Evolutionary conservation across 352 stramenopile species (phyloP).

Genomic region (Globisporangium emineosum): DNA sequence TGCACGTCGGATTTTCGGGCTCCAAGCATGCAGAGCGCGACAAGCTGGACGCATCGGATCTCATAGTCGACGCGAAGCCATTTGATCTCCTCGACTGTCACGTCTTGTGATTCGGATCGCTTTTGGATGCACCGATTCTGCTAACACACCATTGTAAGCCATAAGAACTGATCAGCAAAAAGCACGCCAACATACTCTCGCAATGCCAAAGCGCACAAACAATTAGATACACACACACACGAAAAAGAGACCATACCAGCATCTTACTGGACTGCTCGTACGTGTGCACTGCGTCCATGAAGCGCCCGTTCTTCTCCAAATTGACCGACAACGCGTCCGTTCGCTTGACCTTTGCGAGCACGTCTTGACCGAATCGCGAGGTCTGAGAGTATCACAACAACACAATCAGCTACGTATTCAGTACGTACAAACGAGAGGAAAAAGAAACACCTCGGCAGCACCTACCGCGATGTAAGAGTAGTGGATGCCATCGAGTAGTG

Average conservation of each 20-base stretch:
- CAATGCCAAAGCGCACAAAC: background rate
- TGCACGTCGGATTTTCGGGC: constrained; percentile 40
- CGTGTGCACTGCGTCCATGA: constrained; percentile 69
- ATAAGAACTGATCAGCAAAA: background rate
- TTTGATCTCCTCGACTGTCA: constrained; percentile 53
- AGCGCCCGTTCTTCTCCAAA: constrained; percentile 56
- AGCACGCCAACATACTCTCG: background rate
- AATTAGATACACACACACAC: no score
- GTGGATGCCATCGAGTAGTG: constrained; percentile 51
- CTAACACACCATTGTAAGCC: background rate
- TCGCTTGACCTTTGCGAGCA: constrained; percentile 59
- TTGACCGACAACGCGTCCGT: constrained; percentile 53
- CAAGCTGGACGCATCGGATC: constrained; percentile 69
- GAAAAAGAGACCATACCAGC: constrained; percentile 34
- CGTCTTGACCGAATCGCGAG: constrained; percentile 54
- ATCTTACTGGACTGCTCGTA: constrained; percentile 72
- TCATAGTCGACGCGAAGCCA: constrained; percentile 72
- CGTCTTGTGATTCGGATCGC: constrained; percentile 40
- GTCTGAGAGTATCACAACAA: constrained; percentile 22
- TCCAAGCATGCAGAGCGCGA: constrained; percentile 65
- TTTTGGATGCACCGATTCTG: constrained; percentile 71
- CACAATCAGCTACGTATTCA: no score
- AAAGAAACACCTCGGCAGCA: background rate
- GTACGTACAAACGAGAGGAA: background rate
- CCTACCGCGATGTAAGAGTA: constrained; percentile 56